These are phyloP conservation scores for Fagopyrum esculentum DNA, from an alignment of 148 eudicot species.

Conservation along the genomic window DNA sequence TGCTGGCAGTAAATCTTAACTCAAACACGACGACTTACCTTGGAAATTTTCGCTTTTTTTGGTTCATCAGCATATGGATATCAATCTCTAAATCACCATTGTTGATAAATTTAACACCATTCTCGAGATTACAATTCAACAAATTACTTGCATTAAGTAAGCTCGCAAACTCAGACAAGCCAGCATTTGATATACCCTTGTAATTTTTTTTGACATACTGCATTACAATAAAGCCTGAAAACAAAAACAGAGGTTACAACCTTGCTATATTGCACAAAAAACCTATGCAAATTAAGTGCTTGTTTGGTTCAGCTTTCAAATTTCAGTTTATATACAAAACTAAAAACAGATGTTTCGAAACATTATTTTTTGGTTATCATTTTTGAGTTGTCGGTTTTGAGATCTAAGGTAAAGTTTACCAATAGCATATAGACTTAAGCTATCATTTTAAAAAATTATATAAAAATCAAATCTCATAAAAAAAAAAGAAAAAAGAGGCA, in stretches of 20 bases:
- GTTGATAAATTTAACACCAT: constrained; percentile 14
- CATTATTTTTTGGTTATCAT: too few species aligned
- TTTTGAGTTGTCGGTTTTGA: too few species aligned
- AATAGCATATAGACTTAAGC: too few species aligned
- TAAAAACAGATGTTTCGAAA: too few species aligned
- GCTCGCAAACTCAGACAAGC: constrained; percentile 22
- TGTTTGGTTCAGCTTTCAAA: too few species aligned
- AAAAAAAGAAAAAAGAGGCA: too few species aligned
- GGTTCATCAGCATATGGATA: constrained; percentile 7
- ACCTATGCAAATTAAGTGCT: background rate
- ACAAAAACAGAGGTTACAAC: background rate
- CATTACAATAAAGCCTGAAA: constrained; percentile 42
- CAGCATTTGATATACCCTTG: constrained; percentile 26
- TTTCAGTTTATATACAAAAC: too few species aligned
- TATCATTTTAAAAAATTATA: too few species aligned
- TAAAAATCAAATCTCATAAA: too few species aligned
- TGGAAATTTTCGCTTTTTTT: background rate
- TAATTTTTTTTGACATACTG: constrained; percentile 33
- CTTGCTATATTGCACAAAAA: background rate
- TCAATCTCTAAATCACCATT: constrained; percentile 18
- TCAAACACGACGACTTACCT: background rate
- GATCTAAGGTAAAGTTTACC: too few species aligned
- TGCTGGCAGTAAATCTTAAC: background rate
- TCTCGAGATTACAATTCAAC: constrained; percentile 22
- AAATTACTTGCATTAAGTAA: constrained; percentile 31